phyloP scores from a whole-genome alignment of 177 flowering plant species.

The Tripterygium wilfordii region DNA sequence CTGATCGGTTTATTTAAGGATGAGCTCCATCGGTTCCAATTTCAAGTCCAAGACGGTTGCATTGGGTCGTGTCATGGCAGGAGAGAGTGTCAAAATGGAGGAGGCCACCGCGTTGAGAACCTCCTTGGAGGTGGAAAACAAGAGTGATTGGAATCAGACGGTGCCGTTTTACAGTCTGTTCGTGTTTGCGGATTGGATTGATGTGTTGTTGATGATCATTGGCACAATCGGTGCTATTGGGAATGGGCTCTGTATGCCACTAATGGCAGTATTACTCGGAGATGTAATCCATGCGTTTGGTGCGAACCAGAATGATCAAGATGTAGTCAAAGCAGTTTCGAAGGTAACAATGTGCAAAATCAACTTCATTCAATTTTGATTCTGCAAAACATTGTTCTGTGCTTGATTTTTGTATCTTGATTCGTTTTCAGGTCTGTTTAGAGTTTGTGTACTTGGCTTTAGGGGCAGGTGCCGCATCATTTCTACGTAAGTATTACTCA shows the following conservation, averaged over 20 bases:
- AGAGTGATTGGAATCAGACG: constrained; percentile 1
- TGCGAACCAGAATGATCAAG: constrained; percentile 18
- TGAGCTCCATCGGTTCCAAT: no score
- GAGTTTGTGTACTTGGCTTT: constrained; percentile 43
- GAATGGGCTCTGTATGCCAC: constrained; percentile 55
- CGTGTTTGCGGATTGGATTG: constrained; percentile 30
- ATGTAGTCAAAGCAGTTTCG: constrained; percentile 39
- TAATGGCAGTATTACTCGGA: constrained; percentile 59
- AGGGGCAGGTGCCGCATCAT: constrained; percentile 35
- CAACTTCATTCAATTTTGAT: no score
- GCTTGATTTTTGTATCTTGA: neutral
- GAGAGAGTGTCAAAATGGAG: constrained; percentile 4
- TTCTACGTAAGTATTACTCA: constrained; percentile 51
- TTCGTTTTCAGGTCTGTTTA: constrained; percentile 29
- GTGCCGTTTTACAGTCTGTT: constrained; percentile 27
- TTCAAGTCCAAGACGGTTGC: no score
- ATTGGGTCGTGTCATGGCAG: no score
- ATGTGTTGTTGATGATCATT: constrained; percentile 46
- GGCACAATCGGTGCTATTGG: constrained; percentile 59
- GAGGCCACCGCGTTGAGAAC: constrained; percentile 16
- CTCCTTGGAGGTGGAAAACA: neutral
- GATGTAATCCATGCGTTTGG: constrained; percentile 56
- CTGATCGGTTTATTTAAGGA: no score
- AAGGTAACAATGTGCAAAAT: constrained; percentile 28
- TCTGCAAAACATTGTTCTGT: no score